Percentiles rank a stretch among this genome's conserved stretches.
Conservation (phyloP, 2,329 filamentous ascomycete genomes). For the Exophiala oligosperma region DNA sequence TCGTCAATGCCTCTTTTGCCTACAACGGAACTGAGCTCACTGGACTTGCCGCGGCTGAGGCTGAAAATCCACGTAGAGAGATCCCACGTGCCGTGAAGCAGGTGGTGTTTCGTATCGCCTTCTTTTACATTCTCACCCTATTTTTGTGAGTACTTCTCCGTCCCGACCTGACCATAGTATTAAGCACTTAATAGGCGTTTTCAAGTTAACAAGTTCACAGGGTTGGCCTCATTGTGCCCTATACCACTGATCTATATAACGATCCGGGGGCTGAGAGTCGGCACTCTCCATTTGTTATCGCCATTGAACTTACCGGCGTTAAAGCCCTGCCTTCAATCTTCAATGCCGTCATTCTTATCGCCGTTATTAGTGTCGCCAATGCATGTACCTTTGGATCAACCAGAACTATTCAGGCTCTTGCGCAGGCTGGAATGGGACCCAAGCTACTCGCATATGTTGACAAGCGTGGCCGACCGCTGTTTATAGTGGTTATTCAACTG, state of each 20-base stretch:
- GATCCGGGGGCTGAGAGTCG: constrained; percentile 65
- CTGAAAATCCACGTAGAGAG: constrained; percentile 62
- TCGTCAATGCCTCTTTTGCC: constrained; percentile 64
- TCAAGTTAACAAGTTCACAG: too few species aligned
- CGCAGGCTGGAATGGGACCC: constrained; percentile 67
- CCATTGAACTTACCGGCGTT: constrained; percentile 82
- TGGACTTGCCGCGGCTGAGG: constrained; percentile 61
- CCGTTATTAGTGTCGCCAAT: constrained; percentile 88
- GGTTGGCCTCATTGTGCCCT: constrained; percentile 70
- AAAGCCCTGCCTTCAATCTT: constrained; percentile 79
- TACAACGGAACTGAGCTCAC: constrained; percentile 64
- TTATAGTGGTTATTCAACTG: constrained; percentile 68
- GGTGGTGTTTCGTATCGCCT: constrained; percentile 85
- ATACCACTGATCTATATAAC: constrained; percentile 45
- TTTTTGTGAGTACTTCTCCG: constrained; percentile 57
- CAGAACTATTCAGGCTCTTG: constrained; percentile 83
- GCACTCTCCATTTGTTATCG: constrained; percentile 90
- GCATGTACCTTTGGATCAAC: constrained; percentile 89
- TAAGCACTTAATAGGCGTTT: too few species aligned
- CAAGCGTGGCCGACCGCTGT: constrained; percentile 75
- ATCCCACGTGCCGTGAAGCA: constrained; percentile 87
- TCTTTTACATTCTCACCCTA: constrained; percentile 86
- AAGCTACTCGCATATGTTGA: constrained; percentile 77
- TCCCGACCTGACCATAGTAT: too few species aligned
- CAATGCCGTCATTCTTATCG: constrained; percentile 91